Evolutionary conservation across 139 green algal genomes (phyloP), one percentile per base, ranked within the genome.

Genomic region (Pleodorina starrii): DNA sequence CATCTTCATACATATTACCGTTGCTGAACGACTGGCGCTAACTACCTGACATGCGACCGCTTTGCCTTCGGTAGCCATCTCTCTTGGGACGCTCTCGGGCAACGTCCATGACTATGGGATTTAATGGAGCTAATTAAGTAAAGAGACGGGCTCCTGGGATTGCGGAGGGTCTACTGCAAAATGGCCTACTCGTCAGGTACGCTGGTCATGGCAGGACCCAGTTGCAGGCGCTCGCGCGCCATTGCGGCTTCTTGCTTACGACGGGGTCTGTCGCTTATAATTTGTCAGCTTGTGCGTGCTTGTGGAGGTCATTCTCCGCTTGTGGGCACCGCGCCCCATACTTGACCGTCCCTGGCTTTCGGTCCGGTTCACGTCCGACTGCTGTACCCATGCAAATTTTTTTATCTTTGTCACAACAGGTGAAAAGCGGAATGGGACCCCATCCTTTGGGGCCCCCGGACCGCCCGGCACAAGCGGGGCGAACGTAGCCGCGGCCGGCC

Each of bases 291-390:
- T 54, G 2, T 59, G 1, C 23, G 38, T 59, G 27, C 57, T 32
- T 11, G n/a, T 38, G 40, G 72, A 12, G 40, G 32, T 21, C 16
- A n/a, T 48, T 44, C 7, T 25, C 35, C 36, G 4, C 46, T 40
- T 23, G 19, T 59, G 40, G 72, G 72, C 72, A 59, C 72, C 72
- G 72, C 72, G 72, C 72, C 72, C 72, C 72, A 80, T 35, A 59
- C 72, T 80, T 80, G 72, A 80, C 72, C 72, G 72, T 59, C 72
- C 32, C 32, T 35, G n/a, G n/a, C n/a, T n/a, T n/a, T n/a, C n/a
- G n/a, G n/a, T n/a, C n/a, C n/a, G n/a, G n/a, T n/a, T n/a, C n/a
- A n/a, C n/a, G n/a, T n/a, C n/a, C n/a, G n/a, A n/a, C n/a, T n/a
- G n/a, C n/a, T n/a, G n/a, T n/a, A n/a, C n/a, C n/a, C n/a, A n/a